A percentile compares a stretch with the other conserved stretches of the same genome.
These are phyloP conservation scores for Xylaria cubensis DNA, from an alignment of 495 filamentous ascomycete genomes.

Conservation along the genomic window DNA sequence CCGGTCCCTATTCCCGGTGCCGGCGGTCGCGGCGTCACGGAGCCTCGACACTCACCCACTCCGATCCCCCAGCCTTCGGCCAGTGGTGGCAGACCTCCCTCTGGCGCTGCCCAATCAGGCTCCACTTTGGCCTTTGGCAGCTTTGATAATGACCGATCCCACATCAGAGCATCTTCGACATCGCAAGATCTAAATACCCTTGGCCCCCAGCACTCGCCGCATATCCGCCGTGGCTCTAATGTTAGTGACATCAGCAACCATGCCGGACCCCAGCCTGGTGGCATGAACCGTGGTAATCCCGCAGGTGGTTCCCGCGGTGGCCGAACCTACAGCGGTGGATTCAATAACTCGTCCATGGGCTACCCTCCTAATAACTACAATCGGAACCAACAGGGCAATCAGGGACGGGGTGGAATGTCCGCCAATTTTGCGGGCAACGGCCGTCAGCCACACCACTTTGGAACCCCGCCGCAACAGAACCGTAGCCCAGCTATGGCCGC, in stretches of 20 bases:
- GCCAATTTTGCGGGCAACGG: conserved; percentile 60
- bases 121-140: conserved; percentile 78
- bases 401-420: conserved; percentile 71
- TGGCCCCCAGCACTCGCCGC: conserved; percentile 65
- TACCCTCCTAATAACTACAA: conserved; percentile 69
- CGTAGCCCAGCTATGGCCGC: conserved; percentile 76
- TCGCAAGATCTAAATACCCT: conserved; percentile 65
- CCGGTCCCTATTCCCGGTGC: conserved; percentile 70
- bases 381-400: conserved; percentile 61
- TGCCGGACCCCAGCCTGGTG: conserved; percentile 58
- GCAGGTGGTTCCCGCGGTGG: conserved; percentile 67
- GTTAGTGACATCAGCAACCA: conserved; percentile 74
- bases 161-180: conserved; percentile 57
- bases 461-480: conserved; percentile 43
- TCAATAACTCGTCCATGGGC: conserved; percentile 63
- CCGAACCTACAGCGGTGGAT: conserved; percentile 72
- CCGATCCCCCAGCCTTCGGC: conserved; percentile 87
- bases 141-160: conserved; percentile 72
- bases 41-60: conserved; percentile 79
- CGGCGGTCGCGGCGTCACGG: conserved; percentile 67
- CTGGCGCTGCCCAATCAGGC: conserved; percentile 67
- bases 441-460: conserved; percentile 33
- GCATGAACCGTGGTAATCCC: conserved; percentile 48
- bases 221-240: conserved; percentile 82
- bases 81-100: conserved; percentile 84